These are phyloP conservation scores for Parastagonospora nodorum DNA, from an alignment of 2,329 filamentous ascomycete species.

Conservation along the genomic window DNA sequence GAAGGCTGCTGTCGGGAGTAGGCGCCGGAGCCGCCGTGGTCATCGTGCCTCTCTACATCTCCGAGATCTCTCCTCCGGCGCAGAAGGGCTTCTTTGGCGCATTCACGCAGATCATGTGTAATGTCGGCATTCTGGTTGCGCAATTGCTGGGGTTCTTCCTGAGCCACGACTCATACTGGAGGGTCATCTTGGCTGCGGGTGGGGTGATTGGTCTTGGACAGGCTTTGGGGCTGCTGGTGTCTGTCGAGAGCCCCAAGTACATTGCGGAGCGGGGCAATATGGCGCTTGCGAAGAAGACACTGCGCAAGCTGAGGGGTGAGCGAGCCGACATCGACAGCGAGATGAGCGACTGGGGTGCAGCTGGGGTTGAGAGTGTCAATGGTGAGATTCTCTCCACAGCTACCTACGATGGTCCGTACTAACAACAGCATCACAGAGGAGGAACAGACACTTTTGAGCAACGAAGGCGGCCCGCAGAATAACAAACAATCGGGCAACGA, in stretches of 20 bases:
- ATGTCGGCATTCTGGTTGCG: constrained; percentile 82
- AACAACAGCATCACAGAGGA: constrained; percentile 55
- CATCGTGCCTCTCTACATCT: constrained; percentile 92
- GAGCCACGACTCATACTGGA: constrained; percentile 79
- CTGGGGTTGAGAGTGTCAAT: constrained; percentile 31
- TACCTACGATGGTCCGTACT: constrained; percentile 4
- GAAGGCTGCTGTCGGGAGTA: constrained; percentile 78
- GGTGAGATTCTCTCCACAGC: constrained; percentile 21
- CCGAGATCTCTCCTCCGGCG: constrained; percentile 76
- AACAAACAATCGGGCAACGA: constrained; percentile 37
- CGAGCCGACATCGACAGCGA: constrained; percentile 74
- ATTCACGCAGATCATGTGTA: constrained; percentile 93
- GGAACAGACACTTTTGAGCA: constrained; percentile 70
- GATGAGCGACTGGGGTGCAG: constrained; percentile 57
- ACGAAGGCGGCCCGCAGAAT: constrained; percentile 36
- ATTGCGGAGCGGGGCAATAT: constrained; percentile 69
- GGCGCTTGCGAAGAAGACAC: constrained; percentile 65
- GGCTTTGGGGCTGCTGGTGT: constrained; percentile 69
- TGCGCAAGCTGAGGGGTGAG: constrained; percentile 78
- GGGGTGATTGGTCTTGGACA: constrained; percentile 71
- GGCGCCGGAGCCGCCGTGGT: constrained; percentile 90
- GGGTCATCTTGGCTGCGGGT: constrained; percentile 78
- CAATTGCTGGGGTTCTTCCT: constrained; percentile 88
- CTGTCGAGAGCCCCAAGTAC: constrained; percentile 86
- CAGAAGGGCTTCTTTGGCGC: constrained; percentile 78